Evolutionary conservation across 2,329 filamentous ascomycete species (phyloP).

Genomic region (Clonostachys rhizophaga): DNA sequence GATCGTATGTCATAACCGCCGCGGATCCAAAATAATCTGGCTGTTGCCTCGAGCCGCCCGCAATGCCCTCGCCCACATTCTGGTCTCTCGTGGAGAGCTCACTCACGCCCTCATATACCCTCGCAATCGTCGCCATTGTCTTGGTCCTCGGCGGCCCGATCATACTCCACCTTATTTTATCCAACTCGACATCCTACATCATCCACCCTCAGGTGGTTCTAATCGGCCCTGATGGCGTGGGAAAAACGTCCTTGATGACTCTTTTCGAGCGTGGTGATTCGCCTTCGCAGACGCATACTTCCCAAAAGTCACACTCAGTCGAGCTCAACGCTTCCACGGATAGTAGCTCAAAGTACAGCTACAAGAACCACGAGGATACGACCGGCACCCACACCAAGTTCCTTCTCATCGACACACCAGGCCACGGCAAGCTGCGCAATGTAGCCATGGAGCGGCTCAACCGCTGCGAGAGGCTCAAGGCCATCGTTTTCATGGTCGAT

Average conservation of each 20-base stretch:
- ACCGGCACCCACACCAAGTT: constrained; percentile 62
- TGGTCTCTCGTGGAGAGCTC: constrained; percentile 36
- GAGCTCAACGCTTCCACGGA: constrained; percentile 50
- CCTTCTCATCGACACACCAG: constrained; percentile 82
- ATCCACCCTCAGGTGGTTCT: constrained; percentile 74
- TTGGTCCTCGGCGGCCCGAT: constrained; percentile 71
- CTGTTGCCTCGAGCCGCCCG: constrained; percentile 1
- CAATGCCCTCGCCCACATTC: constrained; percentile 32
- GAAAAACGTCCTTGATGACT: constrained; percentile 86
- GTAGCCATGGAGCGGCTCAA: constrained; percentile 52
- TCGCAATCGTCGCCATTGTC: constrained; percentile 64
- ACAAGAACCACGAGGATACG: constrained; percentile 51
- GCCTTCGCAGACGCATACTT: constrained; percentile 47
- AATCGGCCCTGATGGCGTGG: constrained; percentile 73
- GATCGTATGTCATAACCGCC: background rate
- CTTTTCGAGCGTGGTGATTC: constrained; percentile 56
- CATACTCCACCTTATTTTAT: constrained; percentile 71
- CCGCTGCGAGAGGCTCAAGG: constrained; percentile 49
- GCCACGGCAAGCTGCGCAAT: constrained; percentile 88
- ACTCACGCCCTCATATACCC: constrained; percentile 53
- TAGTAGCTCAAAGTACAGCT: constrained; percentile 34
- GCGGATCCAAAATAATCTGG: background rate
- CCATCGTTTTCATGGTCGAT: constrained; percentile 86
- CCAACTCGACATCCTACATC: constrained; percentile 60
- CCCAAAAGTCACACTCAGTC: constrained; percentile 42